These are phyloP conservation scores for Candida sp. DNA, from an alignment of 1,139 yeast species.

Conservation along the genomic window DNA sequence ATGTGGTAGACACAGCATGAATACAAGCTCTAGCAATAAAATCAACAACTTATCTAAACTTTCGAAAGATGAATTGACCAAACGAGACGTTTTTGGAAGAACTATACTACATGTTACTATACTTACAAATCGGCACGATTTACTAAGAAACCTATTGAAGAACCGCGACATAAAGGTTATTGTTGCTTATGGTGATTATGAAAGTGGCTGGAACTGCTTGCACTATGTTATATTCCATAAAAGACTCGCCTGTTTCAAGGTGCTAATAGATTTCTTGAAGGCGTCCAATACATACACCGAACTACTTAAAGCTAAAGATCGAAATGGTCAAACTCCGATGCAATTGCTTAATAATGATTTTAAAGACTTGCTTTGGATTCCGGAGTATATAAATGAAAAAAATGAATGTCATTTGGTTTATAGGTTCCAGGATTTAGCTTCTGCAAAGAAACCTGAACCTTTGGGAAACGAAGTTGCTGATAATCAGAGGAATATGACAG, in stretches of 20 bases:
- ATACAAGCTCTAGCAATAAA: slow-evolving; percentile 7
- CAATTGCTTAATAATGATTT: slow-evolving; percentile 50
- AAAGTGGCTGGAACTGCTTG: slow-evolving; percentile 81
- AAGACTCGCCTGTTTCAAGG: slow-evolving; percentile 53
- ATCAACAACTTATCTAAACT: slow-evolving; percentile 23
- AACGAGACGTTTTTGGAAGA: slow-evolving; percentile 74
- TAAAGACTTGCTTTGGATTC: slow-evolving; percentile 40
- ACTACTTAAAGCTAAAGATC: slow-evolving; percentile 57
- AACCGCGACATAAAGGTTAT: slow-evolving; percentile 38
- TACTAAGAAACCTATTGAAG: slow-evolving; percentile 44
- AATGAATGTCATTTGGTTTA: slow-evolving; percentile 19
- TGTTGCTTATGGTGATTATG: slow-evolving; percentile 54
- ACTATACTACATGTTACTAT: slow-evolving; percentile 60
- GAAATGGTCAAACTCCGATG: slow-evolving; percentile 63
- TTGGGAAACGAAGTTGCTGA: not conserved
- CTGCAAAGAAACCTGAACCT: not conserved
- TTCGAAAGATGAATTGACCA: slow-evolving; percentile 38
- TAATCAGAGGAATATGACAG: not conserved
- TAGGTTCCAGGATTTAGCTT: slow-evolving; percentile 13
- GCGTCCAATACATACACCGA: slow-evolving; percentile 26
- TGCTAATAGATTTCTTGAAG: slow-evolving; percentile 37
- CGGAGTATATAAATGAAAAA: slow-evolving; percentile 38
- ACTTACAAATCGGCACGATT: slow-evolving; percentile 46
- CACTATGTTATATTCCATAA: slow-evolving; percentile 68
- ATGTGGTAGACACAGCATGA: slow-evolving; percentile 15